Evolutionary conservation across 1,284 basidiomycete genomes (phyloP), one percentile per base, ranked within the genome.

Genomic region (Malassezia caprae): DNA sequence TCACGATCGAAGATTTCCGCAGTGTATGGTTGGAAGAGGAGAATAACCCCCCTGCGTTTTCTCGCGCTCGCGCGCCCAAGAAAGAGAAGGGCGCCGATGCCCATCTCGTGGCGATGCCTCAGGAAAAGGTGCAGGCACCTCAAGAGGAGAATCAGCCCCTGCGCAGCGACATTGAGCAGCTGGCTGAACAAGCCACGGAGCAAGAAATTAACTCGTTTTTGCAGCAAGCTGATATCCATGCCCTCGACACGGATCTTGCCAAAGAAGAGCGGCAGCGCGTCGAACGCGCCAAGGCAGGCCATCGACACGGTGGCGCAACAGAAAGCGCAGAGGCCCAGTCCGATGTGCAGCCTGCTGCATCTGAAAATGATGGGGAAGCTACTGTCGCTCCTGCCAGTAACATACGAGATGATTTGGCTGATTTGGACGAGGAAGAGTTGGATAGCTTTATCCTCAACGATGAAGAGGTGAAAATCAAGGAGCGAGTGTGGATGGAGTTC

Each of bases 401-500:
- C 30, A 19, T 8, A 24, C 53, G 58, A 12, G 68, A 69, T 23
- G 63, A 62, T 11, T 56, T 72, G 12, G 57, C 59, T 8, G 69
- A 62, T 19, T 46, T 96, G 24, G 87, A 98, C 76, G 94, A 98
- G 67, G 88, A 85, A 7, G 94, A 99, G 75, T 79, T 98, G 42
- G 88, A 96, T 72, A 78, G 78, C 24, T 90, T 77, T 73, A 80
- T 94, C 56, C 77, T 96, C 44, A 84, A 81, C 11, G 84, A 87
- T 43, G 87, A 88, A 24, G 93, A 96, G 76, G 85, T 88, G 6
- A 83, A 81, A 72, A 82, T 90, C 69, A 94, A 91, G 75, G 90
- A 93, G 69, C 83, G 90, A 24, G 83, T 98, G 17, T 98, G 94
- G 94, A 87, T 96, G 59, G 90, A 93, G 76, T 80, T 90, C 73